Evolutionary conservation across 805 yeast genomes (phyloP), one percentile per base, ranked within the genome.

Genomic region (Monosporozyma aquatica): DNA sequence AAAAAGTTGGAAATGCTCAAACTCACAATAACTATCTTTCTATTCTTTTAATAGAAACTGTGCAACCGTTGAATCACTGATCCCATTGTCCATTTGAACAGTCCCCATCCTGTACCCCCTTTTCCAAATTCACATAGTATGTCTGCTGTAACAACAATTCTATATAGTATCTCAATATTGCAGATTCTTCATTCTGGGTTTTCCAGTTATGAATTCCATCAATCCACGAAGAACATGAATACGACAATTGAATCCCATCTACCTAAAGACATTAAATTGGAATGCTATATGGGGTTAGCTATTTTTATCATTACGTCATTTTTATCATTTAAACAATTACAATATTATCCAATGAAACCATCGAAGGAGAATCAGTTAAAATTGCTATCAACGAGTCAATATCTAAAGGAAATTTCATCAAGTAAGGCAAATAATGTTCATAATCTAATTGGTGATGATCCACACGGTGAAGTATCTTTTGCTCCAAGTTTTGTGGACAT

Each of bases 141-240:
- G n/a, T n/a, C n/a, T n/a, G n/a, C n/a, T n/a, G n/a, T n/a, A n/a
- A 46, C 55, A 2, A 50, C 46, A 25, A 21, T 44, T 10, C 29
- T 55, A 13, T 38, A 47, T 11, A 13, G 32, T 2, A 26, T 54
- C n/a, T 46, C 58, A 6, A 26, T 50, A 4, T 21, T 51, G 17
- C 50, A 47, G 22, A 38, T 59, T 4, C 25, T 54, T 3, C 67
- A 62, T 45, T 48, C 65, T 6, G 65, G 58, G 1, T 59, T 56
- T 40, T 59, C 65, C 8, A 59, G 63, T 20, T 59, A 57, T 43
- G 65, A 61, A 43, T 62, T 55, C 40, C 54, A 58, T 39, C 58
- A 53, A 35, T 37, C 58, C 17, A n/a, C 52, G 11, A 52, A 52
- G 24, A 53, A 46, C 32, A 28, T 47, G 3, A 33, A 41, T 33